These are phyloP conservation scores for Linum usitatissimum DNA, from an alignment of 345 rosid species.

Conservation along the genomic window DNA sequence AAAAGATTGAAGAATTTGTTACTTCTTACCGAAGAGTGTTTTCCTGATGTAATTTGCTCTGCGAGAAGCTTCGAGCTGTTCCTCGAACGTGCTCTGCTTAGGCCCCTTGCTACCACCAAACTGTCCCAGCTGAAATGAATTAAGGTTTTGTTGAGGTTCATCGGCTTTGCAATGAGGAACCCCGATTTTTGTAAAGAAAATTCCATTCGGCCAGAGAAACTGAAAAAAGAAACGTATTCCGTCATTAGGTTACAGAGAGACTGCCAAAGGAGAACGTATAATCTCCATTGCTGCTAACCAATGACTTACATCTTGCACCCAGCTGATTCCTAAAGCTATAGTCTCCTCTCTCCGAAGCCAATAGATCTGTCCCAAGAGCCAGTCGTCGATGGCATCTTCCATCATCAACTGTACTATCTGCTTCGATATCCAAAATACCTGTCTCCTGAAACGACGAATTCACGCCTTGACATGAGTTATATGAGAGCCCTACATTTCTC, in stretches of 20 bases:
- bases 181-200: conserved; percentile 52
- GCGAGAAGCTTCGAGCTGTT: conserved; percentile 76
- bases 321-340: conserved; percentile 63
- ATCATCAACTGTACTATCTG: conserved; percentile 85
- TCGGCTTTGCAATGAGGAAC: conserved; percentile 25
- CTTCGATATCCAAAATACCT: conserved; percentile 96
- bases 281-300: background rate
- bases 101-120: conserved; percentile 42
- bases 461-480: background rate
- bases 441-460: conserved; percentile 55
- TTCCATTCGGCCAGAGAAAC: conserved; percentile 94
- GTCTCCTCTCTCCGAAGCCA: conserved; percentile 84
- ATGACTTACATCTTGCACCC: conserved; percentile 86
- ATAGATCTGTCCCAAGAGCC: conserved; percentile 71
- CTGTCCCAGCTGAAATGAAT: conserved; percentile 35
- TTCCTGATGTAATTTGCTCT: conserved; percentile 75
- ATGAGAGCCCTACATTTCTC: background rate
- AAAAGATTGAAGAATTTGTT: background rate
- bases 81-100: conserved; percentile 60
- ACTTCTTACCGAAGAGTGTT: conserved; percentile 65
- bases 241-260: conserved; percentile 8
- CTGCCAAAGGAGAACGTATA: background rate
- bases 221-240: conserved; percentile 11
- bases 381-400: conserved; percentile 99
- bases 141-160: conserved; percentile 24